Conservation (phyloP, 169 alveolate species). For the Cryptosporidium sp. region DNA sequence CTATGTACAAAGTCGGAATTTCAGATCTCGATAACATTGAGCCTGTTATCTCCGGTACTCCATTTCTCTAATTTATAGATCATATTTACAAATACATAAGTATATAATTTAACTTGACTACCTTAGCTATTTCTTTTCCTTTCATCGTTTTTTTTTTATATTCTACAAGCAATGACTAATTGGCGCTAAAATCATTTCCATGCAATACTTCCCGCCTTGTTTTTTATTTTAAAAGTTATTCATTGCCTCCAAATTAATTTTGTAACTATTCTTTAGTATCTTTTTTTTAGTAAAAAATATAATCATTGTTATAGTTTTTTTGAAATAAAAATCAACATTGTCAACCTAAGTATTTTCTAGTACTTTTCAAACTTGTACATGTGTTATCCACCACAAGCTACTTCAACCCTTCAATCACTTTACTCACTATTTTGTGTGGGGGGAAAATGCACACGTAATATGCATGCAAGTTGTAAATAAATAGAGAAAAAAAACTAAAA, state of each 20-base stretch:
- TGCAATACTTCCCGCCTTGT: neutral
- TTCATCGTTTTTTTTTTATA: neutral
- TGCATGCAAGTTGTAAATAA: neutral
- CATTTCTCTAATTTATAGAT: neutral
- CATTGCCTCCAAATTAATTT: too few species aligned
- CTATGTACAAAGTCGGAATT: slow-evolving; percentile 64
- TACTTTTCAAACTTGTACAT: too few species aligned
- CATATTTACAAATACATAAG: neutral
- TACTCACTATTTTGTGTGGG: neutral
- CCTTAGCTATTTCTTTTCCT: neutral
- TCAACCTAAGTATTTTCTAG: neutral
- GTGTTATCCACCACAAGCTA: too few species aligned
- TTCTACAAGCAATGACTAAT: neutral
- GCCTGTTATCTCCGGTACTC: slow-evolving; percentile 47
- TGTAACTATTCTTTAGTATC: too few species aligned
- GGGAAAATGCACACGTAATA: neutral
- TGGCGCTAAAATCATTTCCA: neutral
- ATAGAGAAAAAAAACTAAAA: neutral
- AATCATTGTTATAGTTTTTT: neutral
- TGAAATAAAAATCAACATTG: too few species aligned
- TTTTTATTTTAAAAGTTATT: too few species aligned
- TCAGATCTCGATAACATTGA: slow-evolving; percentile 64
- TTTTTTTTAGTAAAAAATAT: too few species aligned
- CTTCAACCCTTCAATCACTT: neutral
- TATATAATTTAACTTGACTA: neutral